Evolutionary conservation across 2,329 filamentous ascomycete genomes (phyloP).

Genomic region (Parasarocladium wereldwijsianum): DNA sequence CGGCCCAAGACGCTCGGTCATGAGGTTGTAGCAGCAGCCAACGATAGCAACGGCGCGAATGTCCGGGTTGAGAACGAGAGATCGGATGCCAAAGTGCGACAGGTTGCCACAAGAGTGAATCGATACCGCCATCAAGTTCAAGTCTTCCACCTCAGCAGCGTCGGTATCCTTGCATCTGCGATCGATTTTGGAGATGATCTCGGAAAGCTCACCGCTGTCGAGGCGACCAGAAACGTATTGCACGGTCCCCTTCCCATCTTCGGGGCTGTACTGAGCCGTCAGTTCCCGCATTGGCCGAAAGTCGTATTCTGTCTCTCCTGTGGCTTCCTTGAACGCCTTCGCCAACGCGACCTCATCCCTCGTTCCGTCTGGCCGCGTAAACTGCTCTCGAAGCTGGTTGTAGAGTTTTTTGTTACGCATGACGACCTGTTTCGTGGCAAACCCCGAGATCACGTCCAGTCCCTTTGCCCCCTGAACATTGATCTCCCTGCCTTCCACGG

Average conservation of each 20-base stretch:
- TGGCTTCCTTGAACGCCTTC: constrained; percentile 18
- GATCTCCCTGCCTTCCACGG: constrained; percentile 73
- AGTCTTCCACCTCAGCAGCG: constrained; percentile 14
- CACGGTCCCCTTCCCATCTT: constrained; percentile 52
- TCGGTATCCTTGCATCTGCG: constrained; percentile 5
- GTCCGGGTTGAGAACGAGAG: constrained; percentile 66
- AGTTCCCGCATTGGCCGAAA: constrained; percentile 36
- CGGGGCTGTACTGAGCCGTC: constrained; percentile 34
- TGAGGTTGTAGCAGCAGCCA: constrained; percentile 93
- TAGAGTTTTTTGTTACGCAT: constrained; percentile 76
- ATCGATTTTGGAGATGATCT: constrained; percentile 50
- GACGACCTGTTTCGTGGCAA: constrained; percentile 58
- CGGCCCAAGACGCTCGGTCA: constrained; percentile 79
- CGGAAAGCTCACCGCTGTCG: constrained; percentile 55
- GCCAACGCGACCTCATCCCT: constrained; percentile 25
- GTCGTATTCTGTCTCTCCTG: constrained; percentile 10
- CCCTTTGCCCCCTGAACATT: constrained; percentile 77
- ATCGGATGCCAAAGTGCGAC: constrained; percentile 85
- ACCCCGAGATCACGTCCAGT: constrained; percentile 69
- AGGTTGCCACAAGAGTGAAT: constrained; percentile 96
- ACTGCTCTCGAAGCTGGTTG: constrained; percentile 21
- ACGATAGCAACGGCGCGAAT: constrained; percentile 90
- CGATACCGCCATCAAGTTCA: constrained; percentile 70
- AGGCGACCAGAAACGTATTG: constrained; percentile 66
- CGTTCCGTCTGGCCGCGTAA: constrained; percentile 20